Conservation (phyloP, 495 filamentous ascomycete species). For the Letharia columbiana region DNA sequence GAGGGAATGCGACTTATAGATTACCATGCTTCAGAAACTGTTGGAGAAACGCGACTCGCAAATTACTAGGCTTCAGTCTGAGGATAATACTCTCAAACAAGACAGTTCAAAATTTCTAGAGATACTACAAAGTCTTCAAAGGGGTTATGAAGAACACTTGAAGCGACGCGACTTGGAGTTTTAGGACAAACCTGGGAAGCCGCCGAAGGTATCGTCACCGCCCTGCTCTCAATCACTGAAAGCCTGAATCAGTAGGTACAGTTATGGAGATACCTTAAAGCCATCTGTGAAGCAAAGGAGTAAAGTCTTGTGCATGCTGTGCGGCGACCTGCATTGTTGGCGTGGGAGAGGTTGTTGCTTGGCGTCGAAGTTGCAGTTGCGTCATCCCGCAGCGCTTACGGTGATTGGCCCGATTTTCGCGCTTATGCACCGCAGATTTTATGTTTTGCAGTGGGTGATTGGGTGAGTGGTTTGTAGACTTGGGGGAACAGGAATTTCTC, state of each 20-base stretch:
- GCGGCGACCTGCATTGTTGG: slow-evolving; percentile 8
- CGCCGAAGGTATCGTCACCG: slow-evolving; percentile 76
- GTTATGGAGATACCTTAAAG: slow-evolving; percentile 63
- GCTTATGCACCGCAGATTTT: background rate
- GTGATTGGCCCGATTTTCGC: background rate
- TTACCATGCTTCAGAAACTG: too few relatives aligned
- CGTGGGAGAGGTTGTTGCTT: slow-evolving; percentile 3
- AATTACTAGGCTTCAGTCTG: too few relatives aligned
- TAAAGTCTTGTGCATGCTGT: slow-evolving; percentile 77
- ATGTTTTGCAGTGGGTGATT: too few relatives aligned
- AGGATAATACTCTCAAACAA: too few relatives aligned
- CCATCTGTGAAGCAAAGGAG: slow-evolving; percentile 92
- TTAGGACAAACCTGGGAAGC: slow-evolving; percentile 43
- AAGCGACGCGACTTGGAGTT: too few relatives aligned
- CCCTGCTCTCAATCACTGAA: slow-evolving; percentile 47
- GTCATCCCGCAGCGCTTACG: slow-evolving; percentile 2
- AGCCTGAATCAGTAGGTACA: background rate
- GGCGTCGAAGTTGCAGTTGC: background rate
- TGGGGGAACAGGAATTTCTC: too few relatives aligned
- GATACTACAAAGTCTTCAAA: too few relatives aligned
- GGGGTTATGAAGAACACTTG: too few relatives aligned
- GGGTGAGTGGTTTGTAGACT: too few relatives aligned
- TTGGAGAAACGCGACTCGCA: too few relatives aligned
- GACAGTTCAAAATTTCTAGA: too few relatives aligned
- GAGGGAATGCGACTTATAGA: too few relatives aligned